Conservation (phyloP, 176 grass and related monocot species). For the Eremochloa ophiuroides region DNA sequence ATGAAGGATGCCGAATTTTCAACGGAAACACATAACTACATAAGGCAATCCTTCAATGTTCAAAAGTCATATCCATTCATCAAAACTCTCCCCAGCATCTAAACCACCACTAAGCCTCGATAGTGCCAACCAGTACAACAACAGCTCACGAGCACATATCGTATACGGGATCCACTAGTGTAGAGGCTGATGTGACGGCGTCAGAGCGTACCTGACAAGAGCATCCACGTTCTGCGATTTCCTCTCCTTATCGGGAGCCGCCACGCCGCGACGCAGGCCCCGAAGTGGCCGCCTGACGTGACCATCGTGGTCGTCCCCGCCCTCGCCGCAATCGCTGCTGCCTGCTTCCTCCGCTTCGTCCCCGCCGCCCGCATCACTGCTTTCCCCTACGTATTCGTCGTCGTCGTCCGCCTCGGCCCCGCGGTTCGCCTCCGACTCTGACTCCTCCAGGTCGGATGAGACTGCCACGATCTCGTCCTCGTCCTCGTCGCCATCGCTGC, state of each 20-base stretch:
- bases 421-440: conserved; percentile 25
- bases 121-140: not conserved
- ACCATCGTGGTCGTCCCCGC: conserved; percentile 6
- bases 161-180: conserved; percentile 1
- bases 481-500: conserved; percentile 28
- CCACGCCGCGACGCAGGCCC: not conserved
- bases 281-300: conserved; percentile 7
- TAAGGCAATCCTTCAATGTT: not conserved
- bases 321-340: conserved; percentile 17
- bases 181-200: not conserved
- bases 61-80: not conserved
- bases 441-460: conserved; percentile 43
- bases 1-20: not conserved
- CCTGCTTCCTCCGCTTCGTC: conserved; percentile 35
- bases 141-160: not conserved
- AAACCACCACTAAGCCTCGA: not conserved
- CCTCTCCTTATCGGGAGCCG: conserved; percentile 41
- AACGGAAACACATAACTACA: conserved; percentile 10
- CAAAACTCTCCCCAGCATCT: not conserved
- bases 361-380: conserved; percentile 22
- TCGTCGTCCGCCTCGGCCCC: conserved; percentile 36
- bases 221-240: conserved; percentile 88
- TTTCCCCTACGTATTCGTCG: conserved; percentile 45
- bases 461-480: conserved; percentile 31
- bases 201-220: conserved; percentile 60